Evolutionary conservation across 305 asterid species (phyloP).

Genomic region (Solanum hybrid): DNA sequence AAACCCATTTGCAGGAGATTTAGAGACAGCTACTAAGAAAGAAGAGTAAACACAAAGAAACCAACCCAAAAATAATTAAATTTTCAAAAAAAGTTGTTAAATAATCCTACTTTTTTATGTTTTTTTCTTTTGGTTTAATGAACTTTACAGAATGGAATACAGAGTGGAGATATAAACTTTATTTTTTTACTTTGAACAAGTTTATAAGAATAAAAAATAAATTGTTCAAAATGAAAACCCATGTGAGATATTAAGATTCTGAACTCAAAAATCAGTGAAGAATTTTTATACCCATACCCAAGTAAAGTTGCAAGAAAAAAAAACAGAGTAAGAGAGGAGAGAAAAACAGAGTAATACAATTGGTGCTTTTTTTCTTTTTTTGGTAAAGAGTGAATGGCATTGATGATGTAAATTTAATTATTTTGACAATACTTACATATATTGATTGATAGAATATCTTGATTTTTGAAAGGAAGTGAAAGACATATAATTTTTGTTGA

Average conservation of each 20-base stretch:
- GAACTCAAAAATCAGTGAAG: background rate
- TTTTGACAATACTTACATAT: conserved; percentile 32
- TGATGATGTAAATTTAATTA: background rate
- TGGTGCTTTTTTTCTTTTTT: background rate
- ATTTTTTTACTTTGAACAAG: background rate
- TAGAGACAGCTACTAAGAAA: conserved; percentile 35
- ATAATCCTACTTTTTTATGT: conserved; percentile 17
- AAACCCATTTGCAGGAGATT: conserved; percentile 46
- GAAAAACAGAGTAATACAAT: background rate
- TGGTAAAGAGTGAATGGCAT: conserved; percentile 21
- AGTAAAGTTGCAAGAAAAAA: background rate
- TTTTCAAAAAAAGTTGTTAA: background rate
- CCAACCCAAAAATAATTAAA: background rate
- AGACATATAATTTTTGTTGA: background rate
- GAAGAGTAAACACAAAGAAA: conserved; percentile 15
- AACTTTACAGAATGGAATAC: conserved; percentile 56
- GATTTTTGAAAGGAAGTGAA: background rate
- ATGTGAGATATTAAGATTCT: background rate
- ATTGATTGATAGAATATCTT: conserved; percentile 3
- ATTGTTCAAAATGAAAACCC: background rate
- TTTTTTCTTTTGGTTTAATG: conserved; percentile 1
- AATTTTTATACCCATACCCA: background rate
- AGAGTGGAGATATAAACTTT: conserved; percentile 33
- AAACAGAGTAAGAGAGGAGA: background rate
- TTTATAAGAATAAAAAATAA: background rate